Percentiles rank a stretch among this genome's conserved stretches.
These are phyloP conservation scores for Aciculosporium take DNA, from an alignment of 2,329 filamentous ascomycete genomes.

Conservation along the genomic window DNA sequence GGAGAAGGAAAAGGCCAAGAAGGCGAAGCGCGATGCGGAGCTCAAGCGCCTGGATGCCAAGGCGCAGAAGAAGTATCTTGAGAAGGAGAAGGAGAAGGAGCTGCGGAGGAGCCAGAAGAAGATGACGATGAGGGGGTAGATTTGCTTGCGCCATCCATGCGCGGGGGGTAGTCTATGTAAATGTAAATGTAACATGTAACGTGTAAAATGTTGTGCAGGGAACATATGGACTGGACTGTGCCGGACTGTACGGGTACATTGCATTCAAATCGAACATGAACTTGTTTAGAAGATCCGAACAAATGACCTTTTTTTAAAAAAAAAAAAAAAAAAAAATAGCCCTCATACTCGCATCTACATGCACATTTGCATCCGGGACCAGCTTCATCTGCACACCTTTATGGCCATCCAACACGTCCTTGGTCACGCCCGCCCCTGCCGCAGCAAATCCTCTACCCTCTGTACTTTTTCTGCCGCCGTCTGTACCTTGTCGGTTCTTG, in stretches of 20 bases:
- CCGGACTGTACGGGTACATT: conserved; percentile 1
- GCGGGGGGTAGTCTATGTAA: neutral
- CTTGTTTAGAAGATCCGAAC: no score
- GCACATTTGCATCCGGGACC: no score
- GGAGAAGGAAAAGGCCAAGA: conserved; percentile 64
- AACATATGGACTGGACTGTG: neutral
- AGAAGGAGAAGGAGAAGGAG: conserved; percentile 68
- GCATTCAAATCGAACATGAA: neutral
- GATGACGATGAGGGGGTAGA: conserved; percentile 36
- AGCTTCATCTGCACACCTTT: no score
- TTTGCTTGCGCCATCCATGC: neutral
- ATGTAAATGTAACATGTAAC: neutral
- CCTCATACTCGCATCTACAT: no score
- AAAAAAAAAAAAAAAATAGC: neutral
- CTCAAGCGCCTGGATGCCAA: conserved; percentile 65
- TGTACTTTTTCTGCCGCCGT: conserved; percentile 67
- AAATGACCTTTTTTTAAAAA: neutral
- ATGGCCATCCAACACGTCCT: no score
- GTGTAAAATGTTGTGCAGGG: neutral
- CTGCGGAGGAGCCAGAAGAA: conserved; percentile 40
- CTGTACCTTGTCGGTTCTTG: conserved; percentile 77
- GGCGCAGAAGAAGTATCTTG: conserved; percentile 73
- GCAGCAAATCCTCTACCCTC: conserved; percentile 38
- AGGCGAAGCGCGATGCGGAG: conserved; percentile 78
- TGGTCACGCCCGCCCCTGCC: no score